These are phyloP conservation scores for Macrotyloma uniflorum DNA, from an alignment of 306 rosid species.

Conservation along the genomic window DNA sequence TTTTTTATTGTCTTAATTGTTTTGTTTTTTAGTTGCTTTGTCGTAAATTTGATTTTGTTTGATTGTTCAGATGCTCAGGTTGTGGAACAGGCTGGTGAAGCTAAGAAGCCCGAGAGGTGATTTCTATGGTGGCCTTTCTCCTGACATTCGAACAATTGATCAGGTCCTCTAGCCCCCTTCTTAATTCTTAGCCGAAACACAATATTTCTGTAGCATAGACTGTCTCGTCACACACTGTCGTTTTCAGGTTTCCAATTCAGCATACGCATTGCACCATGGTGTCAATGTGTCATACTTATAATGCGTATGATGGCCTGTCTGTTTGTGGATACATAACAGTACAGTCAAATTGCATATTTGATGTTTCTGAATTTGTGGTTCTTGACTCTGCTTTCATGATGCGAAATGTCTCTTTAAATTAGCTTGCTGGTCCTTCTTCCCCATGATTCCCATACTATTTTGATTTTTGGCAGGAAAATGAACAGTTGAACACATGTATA, in stretches of 20 bases:
- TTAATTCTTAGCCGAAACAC: constrained; percentile 9
- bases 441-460: neutral
- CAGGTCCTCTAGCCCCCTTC: constrained; percentile 60
- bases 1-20: neutral
- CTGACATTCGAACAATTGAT: constrained; percentile 89
- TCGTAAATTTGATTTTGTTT: neutral
- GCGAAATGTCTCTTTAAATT: neutral
- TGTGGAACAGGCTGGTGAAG: constrained; percentile 62
- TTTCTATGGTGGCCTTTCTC: constrained; percentile 68
- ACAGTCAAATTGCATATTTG: neutral
- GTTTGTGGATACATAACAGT: neutral
- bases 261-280: constrained; percentile 4
- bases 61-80: constrained; percentile 62
- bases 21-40: neutral
- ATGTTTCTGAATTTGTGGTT: constrained; percentile 22
- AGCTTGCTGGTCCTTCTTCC: constrained; percentile 1
- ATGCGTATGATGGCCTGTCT: neutral
- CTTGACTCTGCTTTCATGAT: neutral
- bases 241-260: neutral
- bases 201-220: neutral
- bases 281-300: neutral
- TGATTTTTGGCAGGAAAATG: neutral
- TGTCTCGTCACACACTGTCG: neutral
- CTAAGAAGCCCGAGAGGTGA: constrained; percentile 74
- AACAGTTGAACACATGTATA: neutral